phyloP scores from a whole-genome alignment of 352 stramenopile species.

The Phytophthora lateralis region DNA sequence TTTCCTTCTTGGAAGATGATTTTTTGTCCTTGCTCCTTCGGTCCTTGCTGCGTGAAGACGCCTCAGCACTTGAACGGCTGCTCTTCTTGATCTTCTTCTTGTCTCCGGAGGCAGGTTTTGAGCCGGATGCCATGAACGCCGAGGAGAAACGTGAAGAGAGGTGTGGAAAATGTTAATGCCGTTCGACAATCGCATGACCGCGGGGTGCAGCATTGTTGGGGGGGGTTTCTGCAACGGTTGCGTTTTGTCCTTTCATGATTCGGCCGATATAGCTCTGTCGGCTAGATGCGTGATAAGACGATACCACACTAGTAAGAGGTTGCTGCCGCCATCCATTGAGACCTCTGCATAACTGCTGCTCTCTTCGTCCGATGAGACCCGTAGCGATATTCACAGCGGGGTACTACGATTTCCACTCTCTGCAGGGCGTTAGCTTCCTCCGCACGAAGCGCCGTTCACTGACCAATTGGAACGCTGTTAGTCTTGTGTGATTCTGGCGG shows the following conservation, averaged over 20 bases:
- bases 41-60: conserved; percentile 24
- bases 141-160: neutral
- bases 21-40: conserved; percentile 52
- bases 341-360: too few species aligned
- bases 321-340: too few species aligned
- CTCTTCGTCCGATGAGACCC: neutral
- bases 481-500: too few species aligned
- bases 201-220: neutral
- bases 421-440: too few species aligned
- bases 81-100: conserved; percentile 40
- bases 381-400: neutral
- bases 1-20: conserved; percentile 17
- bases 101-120: conserved; percentile 16
- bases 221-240: conserved; percentile 1
- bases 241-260: too few species aligned
- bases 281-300: too few species aligned
- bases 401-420: neutral
- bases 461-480: too few species aligned
- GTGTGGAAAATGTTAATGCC: neutral
- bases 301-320: too few species aligned
- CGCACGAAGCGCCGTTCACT: too few species aligned
- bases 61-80: conserved; percentile 13
- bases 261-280: too few species aligned
- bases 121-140: conserved; percentile 17
- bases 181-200: neutral